Evolutionary conservation across 345 rosid genomes (phyloP), one percentile per base, ranked within the genome.

Genomic region (Eucalyptus pauciflora): DNA sequence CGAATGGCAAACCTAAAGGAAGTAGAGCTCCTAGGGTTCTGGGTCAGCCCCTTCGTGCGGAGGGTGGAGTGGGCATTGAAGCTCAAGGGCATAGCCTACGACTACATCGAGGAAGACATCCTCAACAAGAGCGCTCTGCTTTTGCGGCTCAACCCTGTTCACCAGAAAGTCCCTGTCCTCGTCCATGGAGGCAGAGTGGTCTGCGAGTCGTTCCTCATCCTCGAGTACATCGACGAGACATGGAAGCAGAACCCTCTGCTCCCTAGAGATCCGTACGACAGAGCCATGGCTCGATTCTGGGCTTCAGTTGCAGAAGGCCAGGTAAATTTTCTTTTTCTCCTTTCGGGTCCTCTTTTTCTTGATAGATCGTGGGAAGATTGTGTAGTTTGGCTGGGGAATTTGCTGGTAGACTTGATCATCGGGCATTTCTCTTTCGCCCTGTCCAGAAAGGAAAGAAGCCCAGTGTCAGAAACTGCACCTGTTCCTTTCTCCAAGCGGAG

Each of bases 241-340:
- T 92, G 94, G 94, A 85, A 88, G 22, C 91, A 91, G 1, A 45
- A 18, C 33, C 93, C 93, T 7, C 69, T 94, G 56, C 86, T 91
- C 64, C 94, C 93, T 58, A 90, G 88, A 22, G 93, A 93, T 90
- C 94, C 94, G 88, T 50, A 86, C 29, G 88, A 87, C 51, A 90
- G 92, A 88, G 93, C 93, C 88, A 58, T 6, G 81, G 91, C 91
- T 8, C 91, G 93, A 31, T 93, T 94, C 45, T 94, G 93, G 92
- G 92, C 93, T 58, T 88, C 86, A 83, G 91, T 91, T 56, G 91
- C 87, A 0, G 92, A 92, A 8, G 91, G 89, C 46, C 90, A 87
- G 92, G 95, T 92, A 7, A 54, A 62, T 20, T 27, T 33, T 56
- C 24, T n/a, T 20, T 31, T 18, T 48, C 60, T 27, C 50, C n/a